Percentiles rank a stretch among this genome's conserved stretches.
phyloP scores from a whole-genome alignment of 1,284 basidiomycete genomes.

The Paramarasmius palmivorus region DNA sequence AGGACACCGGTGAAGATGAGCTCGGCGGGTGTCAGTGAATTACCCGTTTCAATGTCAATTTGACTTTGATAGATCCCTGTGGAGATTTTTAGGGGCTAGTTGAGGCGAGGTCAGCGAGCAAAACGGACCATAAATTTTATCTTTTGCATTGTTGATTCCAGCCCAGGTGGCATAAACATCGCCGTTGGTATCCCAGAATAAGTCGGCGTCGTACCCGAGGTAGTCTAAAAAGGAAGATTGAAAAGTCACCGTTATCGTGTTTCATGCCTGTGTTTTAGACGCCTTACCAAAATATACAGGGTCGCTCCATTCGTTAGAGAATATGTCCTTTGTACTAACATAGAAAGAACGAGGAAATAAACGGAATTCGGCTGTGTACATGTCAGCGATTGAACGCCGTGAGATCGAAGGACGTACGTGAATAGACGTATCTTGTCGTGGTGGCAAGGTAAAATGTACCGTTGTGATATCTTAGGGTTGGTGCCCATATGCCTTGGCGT shows the following conservation, averaged over 20 bases:
- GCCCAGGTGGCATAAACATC: slow-evolving; percentile 39
- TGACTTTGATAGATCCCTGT: slow-evolving; percentile 40
- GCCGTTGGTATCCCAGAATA: slow-evolving; percentile 41
- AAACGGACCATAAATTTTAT: slow-evolving; percentile 37
- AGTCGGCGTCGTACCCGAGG: slow-evolving; percentile 40
- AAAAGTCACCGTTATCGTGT: too few relatives aligned
- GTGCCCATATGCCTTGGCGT: slow-evolving; percentile 31
- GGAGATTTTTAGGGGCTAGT: background rate
- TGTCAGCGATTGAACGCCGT: background rate
- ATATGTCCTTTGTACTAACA: slow-evolving; percentile 40
- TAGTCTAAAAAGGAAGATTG: slow-evolving; percentile 24
- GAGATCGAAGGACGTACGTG: slow-evolving; percentile 19
- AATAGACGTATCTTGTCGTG: slow-evolving; percentile 39
- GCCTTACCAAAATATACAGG: slow-evolving; percentile 39
- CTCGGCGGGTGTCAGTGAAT: slow-evolving; percentile 35
- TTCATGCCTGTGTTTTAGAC: background rate
- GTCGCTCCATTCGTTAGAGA: slow-evolving; percentile 43
- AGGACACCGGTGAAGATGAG: slow-evolving; percentile 37
- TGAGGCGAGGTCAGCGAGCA: slow-evolving; percentile 6
- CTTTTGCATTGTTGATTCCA: slow-evolving; percentile 37
- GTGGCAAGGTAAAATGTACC: slow-evolving; percentile 34
- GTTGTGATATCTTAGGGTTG: slow-evolving; percentile 31
- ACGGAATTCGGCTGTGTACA: slow-evolving; percentile 32
- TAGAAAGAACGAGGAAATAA: slow-evolving; percentile 40
- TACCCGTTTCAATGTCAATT: slow-evolving; percentile 39